Conservation (phyloP, 2,329 filamentous ascomycete genomes). For the Aspergillus cejpii region DNA sequence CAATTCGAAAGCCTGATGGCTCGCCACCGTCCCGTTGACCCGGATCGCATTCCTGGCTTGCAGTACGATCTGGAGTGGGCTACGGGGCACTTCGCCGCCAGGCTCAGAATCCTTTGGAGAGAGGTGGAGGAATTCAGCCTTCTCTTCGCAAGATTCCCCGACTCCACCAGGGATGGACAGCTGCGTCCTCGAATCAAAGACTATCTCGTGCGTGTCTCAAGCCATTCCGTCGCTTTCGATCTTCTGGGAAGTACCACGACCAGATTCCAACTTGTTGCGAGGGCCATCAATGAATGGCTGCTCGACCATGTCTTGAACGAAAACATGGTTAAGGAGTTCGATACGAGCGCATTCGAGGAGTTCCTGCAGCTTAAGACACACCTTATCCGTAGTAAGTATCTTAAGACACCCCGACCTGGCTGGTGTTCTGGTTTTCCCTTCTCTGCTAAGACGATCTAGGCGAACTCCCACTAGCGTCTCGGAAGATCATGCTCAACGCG, state of each 20-base stretch:
- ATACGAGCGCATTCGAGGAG: conserved; percentile 17
- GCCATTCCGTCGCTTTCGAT: conserved; percentile 9
- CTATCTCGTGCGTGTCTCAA: conserved; percentile 17
- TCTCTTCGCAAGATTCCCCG: conserved; percentile 13
- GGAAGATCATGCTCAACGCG: conserved; percentile 17
- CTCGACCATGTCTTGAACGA: conserved; percentile 20
- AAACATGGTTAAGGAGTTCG: conserved; percentile 22
- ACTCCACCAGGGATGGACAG: conserved; percentile 12
- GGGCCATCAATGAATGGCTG: conserved; percentile 26
- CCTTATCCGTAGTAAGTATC: conserved; percentile 18
- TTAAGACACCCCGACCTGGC: no score
- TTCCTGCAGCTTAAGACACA: conserved; percentile 16
- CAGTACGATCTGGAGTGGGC: neutral
- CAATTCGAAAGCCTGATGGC: neutral
- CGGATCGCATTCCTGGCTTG: neutral
- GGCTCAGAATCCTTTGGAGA: conserved; percentile 10
- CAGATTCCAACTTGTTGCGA: conserved; percentile 21
- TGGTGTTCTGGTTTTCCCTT: neutral
- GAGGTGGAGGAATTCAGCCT: conserved; percentile 14
- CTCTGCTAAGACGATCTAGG: neutral
- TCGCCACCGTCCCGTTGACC: neutral
- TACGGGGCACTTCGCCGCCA: neutral
- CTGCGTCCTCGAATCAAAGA: conserved; percentile 14
- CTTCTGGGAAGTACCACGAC: conserved; percentile 21
- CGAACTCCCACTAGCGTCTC: neutral